These are phyloP conservation scores for Linnemannia exigua DNA, from an alignment of 192 early-diverging fungal species.

Conservation along the genomic window DNA sequence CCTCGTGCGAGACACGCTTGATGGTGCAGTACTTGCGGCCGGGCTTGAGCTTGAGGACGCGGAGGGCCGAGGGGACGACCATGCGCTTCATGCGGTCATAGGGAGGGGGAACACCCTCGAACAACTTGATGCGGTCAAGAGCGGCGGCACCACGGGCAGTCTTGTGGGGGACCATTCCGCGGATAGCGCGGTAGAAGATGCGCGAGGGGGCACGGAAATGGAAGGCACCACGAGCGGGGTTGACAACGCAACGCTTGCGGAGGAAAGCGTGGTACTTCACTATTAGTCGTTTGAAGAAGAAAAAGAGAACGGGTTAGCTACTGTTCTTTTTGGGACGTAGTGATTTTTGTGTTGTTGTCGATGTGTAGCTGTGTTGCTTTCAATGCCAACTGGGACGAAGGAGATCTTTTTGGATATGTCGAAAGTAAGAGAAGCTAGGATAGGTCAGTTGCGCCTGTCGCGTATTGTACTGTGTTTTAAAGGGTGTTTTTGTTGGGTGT, in stretches of 20 bases:
- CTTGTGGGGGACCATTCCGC: slow-evolving; percentile 99
- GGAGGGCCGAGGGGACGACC: slow-evolving; percentile 97
- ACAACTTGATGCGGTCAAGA: slow-evolving; percentile 98
- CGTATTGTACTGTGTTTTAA: neutral
- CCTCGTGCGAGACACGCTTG: slow-evolving; percentile 93
- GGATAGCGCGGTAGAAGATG: slow-evolving; percentile 97
- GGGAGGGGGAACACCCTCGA: slow-evolving; percentile 98
- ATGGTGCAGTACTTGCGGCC: slow-evolving; percentile 98
- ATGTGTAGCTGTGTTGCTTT: neutral
- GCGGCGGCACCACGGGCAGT: slow-evolving; percentile 98
- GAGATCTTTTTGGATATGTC: neutral
- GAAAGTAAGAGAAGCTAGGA: neutral
- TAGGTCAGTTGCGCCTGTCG: neutral
- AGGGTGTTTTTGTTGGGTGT: neutral
- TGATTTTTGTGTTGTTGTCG: too few species aligned
- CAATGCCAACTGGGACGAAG: neutral
- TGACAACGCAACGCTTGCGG: slow-evolving; percentile 97
- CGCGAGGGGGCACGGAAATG: slow-evolving; percentile 98
- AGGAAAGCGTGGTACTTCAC: slow-evolving; percentile 97
- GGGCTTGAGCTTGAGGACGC: slow-evolving; percentile 96
- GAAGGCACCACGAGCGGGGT: slow-evolving; percentile 97
- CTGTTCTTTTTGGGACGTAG: too few species aligned
- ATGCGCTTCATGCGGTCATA: slow-evolving; percentile 98
- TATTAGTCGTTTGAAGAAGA: slow-evolving; percentile 41
- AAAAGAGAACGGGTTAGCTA: neutral